Percentiles rank a stretch among this genome's conserved stretches.
phyloP scores from a whole-genome alignment of 805 yeast genomes.

The Yamadazyma sp. region DNA sequence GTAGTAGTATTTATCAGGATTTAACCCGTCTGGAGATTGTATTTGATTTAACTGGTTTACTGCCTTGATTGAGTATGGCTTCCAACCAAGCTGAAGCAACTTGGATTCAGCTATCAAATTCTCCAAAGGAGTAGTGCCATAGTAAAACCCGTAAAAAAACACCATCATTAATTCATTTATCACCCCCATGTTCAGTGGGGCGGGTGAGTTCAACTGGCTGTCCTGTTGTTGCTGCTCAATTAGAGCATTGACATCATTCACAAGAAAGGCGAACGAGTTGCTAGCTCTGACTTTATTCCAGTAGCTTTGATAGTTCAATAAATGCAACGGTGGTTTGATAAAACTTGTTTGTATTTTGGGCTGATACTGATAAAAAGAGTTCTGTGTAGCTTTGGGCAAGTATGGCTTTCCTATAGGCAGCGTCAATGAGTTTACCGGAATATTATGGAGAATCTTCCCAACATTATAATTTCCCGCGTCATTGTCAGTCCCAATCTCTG shows the following conservation, averaged over 20 bases:
- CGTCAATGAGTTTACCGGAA: constrained; percentile 16
- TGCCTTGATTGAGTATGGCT: constrained; percentile 28
- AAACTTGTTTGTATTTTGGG: neutral
- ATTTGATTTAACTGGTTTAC: constrained; percentile 3
- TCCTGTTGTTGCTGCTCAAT: constrained; percentile 8
- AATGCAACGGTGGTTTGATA: constrained; percentile 35
- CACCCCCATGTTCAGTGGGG: constrained; percentile 19
- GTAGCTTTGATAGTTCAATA: constrained; percentile 35
- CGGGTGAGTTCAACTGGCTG: neutral
- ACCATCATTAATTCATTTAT: constrained; percentile 39
- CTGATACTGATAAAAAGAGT: constrained; percentile 12
- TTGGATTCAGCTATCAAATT: constrained; percentile 42
- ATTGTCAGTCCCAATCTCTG: constrained; percentile 11
- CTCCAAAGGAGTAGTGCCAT: constrained; percentile 43
- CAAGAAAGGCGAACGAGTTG: constrained; percentile 33
- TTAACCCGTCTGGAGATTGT: constrained; percentile 7
- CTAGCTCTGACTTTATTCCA: constrained; percentile 42
- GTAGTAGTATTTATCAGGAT: constrained; percentile 16
- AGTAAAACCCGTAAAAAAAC: constrained; percentile 43
- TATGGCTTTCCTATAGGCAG: constrained; percentile 35
- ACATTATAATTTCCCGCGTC: neutral
- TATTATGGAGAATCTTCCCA: neutral
- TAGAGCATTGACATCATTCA: constrained; percentile 28
- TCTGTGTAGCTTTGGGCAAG: constrained; percentile 28
- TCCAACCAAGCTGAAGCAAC: constrained; percentile 43